These are phyloP conservation scores for Gliomastix tumulicola DNA, from an alignment of 2,329 filamentous ascomycete species.

Conservation along the genomic window DNA sequence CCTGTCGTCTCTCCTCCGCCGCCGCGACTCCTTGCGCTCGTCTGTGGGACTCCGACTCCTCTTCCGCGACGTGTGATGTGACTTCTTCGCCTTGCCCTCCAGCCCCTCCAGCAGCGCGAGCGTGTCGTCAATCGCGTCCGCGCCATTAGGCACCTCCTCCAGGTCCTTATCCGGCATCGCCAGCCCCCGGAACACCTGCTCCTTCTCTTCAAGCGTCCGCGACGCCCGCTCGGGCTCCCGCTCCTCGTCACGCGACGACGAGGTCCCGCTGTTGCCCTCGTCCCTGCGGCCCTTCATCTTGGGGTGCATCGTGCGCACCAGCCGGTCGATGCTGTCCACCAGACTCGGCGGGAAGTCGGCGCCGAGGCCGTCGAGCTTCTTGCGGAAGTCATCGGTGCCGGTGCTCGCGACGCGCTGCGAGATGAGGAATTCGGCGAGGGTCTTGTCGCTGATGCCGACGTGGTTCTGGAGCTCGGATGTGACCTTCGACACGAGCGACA, in stretches of 20 bases:
- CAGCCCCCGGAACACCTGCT: constrained; percentile 83
- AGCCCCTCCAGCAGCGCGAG: constrained; percentile 85
- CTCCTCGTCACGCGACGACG: constrained; percentile 18
- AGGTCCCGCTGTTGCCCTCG: background rate
- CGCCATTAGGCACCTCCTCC: constrained; percentile 22
- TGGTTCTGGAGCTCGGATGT: constrained; percentile 93
- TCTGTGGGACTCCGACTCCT: constrained; percentile 53
- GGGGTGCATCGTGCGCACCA: constrained; percentile 86
- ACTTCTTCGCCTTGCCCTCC: constrained; percentile 54
- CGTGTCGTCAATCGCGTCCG: constrained; percentile 82
- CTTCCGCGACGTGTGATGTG: constrained; percentile 44
- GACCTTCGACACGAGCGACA: constrained; percentile 92
- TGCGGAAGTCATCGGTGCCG: constrained; percentile 66
- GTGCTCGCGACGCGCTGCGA: constrained; percentile 75
- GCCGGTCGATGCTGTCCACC: constrained; percentile 82
- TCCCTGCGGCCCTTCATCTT: constrained; percentile 61
- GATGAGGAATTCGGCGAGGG: constrained; percentile 93
- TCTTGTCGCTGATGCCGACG: constrained; percentile 86
- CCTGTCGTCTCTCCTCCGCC: constrained; percentile 30
- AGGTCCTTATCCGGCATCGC: constrained; percentile 72
- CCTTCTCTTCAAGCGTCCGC: constrained; percentile 60
- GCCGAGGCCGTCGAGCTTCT: constrained; percentile 66
- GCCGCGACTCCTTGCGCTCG: constrained; percentile 28
- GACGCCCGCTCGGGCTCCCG: constrained; percentile 29
- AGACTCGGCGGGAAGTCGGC: constrained; percentile 80